Evolutionary conservation across 1,284 basidiomycete species (phyloP).

Genomic region (Vanrija sp.): DNA sequence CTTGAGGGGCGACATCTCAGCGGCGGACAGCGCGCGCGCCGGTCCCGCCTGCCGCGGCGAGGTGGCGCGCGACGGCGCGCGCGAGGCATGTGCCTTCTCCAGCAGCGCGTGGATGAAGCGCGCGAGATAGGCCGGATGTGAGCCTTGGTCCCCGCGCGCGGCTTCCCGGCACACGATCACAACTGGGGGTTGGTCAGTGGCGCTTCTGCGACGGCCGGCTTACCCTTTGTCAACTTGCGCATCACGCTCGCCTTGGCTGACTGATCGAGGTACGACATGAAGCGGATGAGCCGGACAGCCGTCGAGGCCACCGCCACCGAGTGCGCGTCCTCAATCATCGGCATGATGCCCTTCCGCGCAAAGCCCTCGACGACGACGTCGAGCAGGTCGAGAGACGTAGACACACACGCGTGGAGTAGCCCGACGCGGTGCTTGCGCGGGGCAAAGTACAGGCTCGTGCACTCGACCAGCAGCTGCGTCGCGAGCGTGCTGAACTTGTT

Average conservation of each 20-base stretch:
- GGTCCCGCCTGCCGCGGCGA: background rate
- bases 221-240: conserved; percentile 18
- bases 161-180: conserved; percentile 24
- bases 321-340: conserved; percentile 24
- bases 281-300: conserved; percentile 17
- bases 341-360: conserved; percentile 23
- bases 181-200: conserved; percentile 9
- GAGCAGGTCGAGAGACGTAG: conserved; percentile 16
- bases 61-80: conserved; percentile 10
- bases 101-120: conserved; percentile 20
- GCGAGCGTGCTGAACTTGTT: conserved; percentile 20
- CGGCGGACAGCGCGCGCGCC: background rate
- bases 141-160: conserved; percentile 16
- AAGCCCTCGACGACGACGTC: conserved; percentile 21
- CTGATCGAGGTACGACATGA: conserved; percentile 17
- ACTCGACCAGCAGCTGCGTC: conserved; percentile 16
- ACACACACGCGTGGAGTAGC: conserved; percentile 17
- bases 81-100: conserved; percentile 19
- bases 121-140: conserved; percentile 19
- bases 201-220: background rate
- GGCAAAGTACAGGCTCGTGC: conserved; percentile 17
- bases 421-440: conserved; percentile 17
- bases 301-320: conserved; percentile 22
- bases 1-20: background rate
- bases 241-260: conserved; percentile 15